Percentiles rank a stretch among this genome's conserved stretches.
These are phyloP conservation scores for Pseudohyphozyma bogoriensis DNA, from an alignment of 768 basidiomycete genomes.

Conservation along the genomic window DNA sequence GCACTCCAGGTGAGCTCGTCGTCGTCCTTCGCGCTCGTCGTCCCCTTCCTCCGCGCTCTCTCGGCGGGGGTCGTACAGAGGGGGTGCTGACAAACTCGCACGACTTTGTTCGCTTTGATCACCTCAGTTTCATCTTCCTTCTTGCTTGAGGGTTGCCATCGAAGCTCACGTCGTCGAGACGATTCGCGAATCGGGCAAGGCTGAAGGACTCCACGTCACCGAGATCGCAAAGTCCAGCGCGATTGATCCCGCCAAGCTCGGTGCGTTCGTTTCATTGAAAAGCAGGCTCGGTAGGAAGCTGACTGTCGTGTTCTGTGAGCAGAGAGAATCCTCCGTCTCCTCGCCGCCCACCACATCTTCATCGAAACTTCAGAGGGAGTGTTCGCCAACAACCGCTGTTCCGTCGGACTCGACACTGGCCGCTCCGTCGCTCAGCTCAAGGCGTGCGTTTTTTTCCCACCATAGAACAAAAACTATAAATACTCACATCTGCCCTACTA, in stretches of 20 bases:
- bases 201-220: slow-evolving; percentile 37
- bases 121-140: slow-evolving; percentile 28
- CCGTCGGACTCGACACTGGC: slow-evolving; percentile 59
- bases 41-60: not conserved
- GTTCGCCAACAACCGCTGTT: slow-evolving; percentile 62
- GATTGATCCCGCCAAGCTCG: slow-evolving; percentile 37
- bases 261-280: slow-evolving; percentile 33
- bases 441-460: not conserved
- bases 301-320: rapidly evolving
- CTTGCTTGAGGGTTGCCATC: slow-evolving; percentile 34
- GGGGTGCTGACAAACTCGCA: too few species aligned
- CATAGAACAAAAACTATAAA: not conserved
- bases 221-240: slow-evolving; percentile 39
- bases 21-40: not conserved
- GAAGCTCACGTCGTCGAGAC: slow-evolving; percentile 42
- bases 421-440: slow-evolving; percentile 47
- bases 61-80: too few species aligned
- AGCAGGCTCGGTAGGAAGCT: not conserved
- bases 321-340: slow-evolving; percentile 65
- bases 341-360: slow-evolving; percentile 68
- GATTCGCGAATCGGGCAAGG: slow-evolving; percentile 41
- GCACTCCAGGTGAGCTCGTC: too few species aligned
- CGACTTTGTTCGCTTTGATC: slow-evolving; percentile 38
- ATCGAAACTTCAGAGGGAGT: slow-evolving; percentile 60
- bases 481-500: not conserved